Conservation (phyloP, 2,329 filamentous ascomycete species). For the Beauveria bassiana region DNA sequence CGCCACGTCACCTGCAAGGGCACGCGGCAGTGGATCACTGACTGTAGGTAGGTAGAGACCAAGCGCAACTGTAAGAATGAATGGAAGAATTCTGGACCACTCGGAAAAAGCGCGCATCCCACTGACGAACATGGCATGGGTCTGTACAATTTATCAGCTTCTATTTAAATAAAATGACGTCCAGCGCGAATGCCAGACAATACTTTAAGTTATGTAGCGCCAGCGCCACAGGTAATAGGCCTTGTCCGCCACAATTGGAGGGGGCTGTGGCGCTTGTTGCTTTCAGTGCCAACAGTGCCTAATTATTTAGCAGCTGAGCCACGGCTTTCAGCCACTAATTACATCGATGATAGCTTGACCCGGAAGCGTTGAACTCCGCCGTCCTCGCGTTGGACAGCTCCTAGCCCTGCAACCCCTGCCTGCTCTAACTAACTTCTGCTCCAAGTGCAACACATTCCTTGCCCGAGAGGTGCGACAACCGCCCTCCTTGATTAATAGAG, state of each 20-base stretch:
- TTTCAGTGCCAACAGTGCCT: not conserved
- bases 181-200: not conserved
- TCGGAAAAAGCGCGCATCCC: no score
- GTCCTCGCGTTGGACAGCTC: not conserved
- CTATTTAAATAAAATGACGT: not conserved
- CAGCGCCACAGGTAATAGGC: not conserved
- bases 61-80: no score
- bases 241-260: not conserved
- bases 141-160: not conserved
- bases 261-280: not conserved
- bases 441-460: not conserved
- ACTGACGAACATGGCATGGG: not conserved
- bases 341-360: conserved; percentile 19
- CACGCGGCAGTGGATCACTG: not conserved
- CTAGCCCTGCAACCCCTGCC: not conserved
- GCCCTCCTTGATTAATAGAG: not conserved
- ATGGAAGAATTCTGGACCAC: no score
- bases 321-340: not conserved
- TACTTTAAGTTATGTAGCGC: not conserved
- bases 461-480: not conserved
- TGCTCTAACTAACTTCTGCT: not conserved
- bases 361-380: conserved; percentile 19
- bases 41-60: no score
- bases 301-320: not conserved
- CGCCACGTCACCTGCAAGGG: conserved; percentile 4